A percentile compares a stretch with the other conserved stretches of the same genome.
phyloP scores from a whole-genome alignment of 1,284 basidiomycete genomes.

The Fomitopsis pinicola region DNA sequence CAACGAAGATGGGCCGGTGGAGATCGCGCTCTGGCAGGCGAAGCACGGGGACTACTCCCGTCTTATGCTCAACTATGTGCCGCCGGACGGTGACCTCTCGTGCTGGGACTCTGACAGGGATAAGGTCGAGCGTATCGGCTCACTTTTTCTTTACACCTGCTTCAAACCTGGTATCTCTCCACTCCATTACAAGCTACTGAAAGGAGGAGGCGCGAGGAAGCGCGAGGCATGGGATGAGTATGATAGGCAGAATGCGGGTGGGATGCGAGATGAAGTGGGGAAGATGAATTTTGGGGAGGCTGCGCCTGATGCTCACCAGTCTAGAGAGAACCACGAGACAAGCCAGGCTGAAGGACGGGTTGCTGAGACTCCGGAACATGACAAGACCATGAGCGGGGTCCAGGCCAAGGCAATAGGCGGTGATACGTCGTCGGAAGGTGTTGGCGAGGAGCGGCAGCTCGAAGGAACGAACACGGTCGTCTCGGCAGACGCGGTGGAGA shows the following conservation, averaged over 20 bases:
- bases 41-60: slow-evolving; percentile 34
- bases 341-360: slow-evolving; percentile 9
- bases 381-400: slow-evolving; percentile 14
- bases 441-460: slow-evolving; percentile 10
- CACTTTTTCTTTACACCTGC: slow-evolving; percentile 20
- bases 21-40: slow-evolving; percentile 34
- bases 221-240: slow-evolving; percentile 30
- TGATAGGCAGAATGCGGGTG: slow-evolving; percentile 32
- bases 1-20: slow-evolving; percentile 34
- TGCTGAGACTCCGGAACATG: slow-evolving; percentile 1
- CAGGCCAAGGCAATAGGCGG: slow-evolving; percentile 10
- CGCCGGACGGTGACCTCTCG: slow-evolving; percentile 45
- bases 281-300: slow-evolving; percentile 10
- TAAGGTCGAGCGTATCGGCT: slow-evolving; percentile 35
- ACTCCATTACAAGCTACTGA: slow-evolving; percentile 34
- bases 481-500: slow-evolving; percentile 36
- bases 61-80: slow-evolving; percentile 55
- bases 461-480: slow-evolving; percentile 23
- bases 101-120: slow-evolving; percentile 45
- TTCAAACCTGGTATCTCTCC: slow-evolving; percentile 29
- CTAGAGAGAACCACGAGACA: slow-evolving; percentile 13
- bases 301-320: slow-evolving; percentile 7
- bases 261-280: slow-evolving; percentile 34
- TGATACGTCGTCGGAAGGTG: slow-evolving; percentile 7
- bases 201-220: slow-evolving; percentile 23